These are phyloP conservation scores for Rhynchosporium graminicola DNA, from an alignment of 2,329 filamentous ascomycete species.

Conservation along the genomic window DNA sequence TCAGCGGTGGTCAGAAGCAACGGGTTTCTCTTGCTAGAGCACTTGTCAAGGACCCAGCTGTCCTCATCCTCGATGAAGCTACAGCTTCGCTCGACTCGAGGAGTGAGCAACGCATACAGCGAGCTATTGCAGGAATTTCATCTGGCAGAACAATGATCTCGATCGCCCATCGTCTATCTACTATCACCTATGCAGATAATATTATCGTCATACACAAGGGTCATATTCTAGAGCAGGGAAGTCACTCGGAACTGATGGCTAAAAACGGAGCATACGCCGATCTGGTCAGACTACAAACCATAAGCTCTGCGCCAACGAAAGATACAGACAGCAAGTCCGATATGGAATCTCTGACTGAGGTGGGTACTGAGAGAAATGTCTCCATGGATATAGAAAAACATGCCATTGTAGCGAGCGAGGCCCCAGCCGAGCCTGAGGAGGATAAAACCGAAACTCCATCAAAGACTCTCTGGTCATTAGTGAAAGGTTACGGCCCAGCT, in stretches of 20 bases:
- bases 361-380: constrained; percentile 19
- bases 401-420: background rate
- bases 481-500: constrained; percentile 20
- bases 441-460: constrained; percentile 24
- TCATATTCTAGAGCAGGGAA: constrained; percentile 72
- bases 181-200: constrained; percentile 86
- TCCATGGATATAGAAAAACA: background rate
- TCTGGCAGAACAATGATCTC: constrained; percentile 86
- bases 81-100: constrained; percentile 74
- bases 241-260: constrained; percentile 68
- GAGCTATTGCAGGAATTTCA: constrained; percentile 76
- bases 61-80: constrained; percentile 62
- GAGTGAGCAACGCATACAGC: constrained; percentile 87
- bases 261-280: constrained; percentile 53
- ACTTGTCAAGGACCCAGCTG: constrained; percentile 53
- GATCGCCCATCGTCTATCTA: constrained; percentile 87
- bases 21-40: constrained; percentile 72
- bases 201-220: constrained; percentile 79
- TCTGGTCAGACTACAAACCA: constrained; percentile 45
- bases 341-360: constrained; percentile 19
- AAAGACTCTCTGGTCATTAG: constrained; percentile 25
- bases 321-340: constrained; percentile 22
- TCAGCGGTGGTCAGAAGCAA: constrained; percentile 81
- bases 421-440: constrained; percentile 15
- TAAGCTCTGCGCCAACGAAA: constrained; percentile 25